Evolutionary conservation across 768 basidiomycete genomes (phyloP), one percentile per base, ranked within the genome.

Genomic region (Phylloporus arenicola): DNA sequence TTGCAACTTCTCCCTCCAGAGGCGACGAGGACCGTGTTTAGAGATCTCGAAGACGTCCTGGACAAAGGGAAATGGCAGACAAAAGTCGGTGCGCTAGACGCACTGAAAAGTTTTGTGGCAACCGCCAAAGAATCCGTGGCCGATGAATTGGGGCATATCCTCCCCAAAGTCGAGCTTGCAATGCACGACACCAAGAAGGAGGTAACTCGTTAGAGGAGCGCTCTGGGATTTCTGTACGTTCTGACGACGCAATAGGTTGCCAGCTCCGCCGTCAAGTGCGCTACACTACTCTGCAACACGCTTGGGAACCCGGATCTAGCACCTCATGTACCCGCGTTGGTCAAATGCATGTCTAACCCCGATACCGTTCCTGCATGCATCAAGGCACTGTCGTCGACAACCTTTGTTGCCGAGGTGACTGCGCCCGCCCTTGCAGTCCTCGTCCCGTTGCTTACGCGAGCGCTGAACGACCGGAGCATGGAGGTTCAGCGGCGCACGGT

Each of bases 121-220:
- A 73, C 80, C 14, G 86, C 88, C 45, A 78, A 77, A 54, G 86
- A 86, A 47, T 75, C 77, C 38, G 87, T 96, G 44, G 92, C 91
- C n/a, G 78, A 81, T 29, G 84, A 94, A 62, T 73, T 98, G 33
- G 93, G 82, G 14, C 72, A 74, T 10, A 81, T 89, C 40, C 79
- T 98, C 42, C 94, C 94, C 17, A 85, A 82, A 60, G 83, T 98
- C 12, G 92, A 94, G 65, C 73, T 72, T 31, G 84, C 92, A 6
- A 93, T 98, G 93, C 91, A 95, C 61, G 95, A 98, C 70, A 97
- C 95, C 51, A 98, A 98, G 69, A 70, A 80, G 60, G 95, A 98
- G 80, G 93, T 92, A 53, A 29, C 24, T 24, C 17, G 31, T 48
- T 37, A 27, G 39, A 58, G 77, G 39, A 11, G 33, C 30, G 20